phyloP scores from a whole-genome alignment of 306 rosid genomes.

The Clitoria ternatea region DNA sequence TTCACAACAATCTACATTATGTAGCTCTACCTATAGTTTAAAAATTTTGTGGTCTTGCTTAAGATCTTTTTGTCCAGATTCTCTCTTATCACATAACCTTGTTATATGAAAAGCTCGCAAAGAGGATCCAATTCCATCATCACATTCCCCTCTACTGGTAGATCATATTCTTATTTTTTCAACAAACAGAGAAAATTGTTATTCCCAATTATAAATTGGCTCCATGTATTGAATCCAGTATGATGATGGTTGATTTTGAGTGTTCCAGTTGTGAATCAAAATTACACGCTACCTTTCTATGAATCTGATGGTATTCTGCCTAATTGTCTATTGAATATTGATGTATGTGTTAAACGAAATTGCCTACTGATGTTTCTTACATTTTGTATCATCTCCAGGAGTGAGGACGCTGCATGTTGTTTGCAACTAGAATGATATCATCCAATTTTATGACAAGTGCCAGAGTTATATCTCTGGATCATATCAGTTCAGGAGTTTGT shows the following conservation, averaged over 20 bases:
- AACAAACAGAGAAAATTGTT: neutral
- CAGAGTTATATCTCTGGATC: conserved; percentile 26
- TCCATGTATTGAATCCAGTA: neutral
- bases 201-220: neutral
- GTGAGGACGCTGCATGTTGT: conserved; percentile 25
- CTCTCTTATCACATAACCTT: neutral
- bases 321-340: too few species aligned
- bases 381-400: conserved; percentile 25
- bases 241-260: conserved; percentile 3
- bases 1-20: too few species aligned
- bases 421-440: conserved; percentile 28
- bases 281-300: neutral
- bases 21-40: neutral
- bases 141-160: too few species aligned
- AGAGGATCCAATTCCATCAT: too few species aligned
- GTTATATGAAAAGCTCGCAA: neutral
- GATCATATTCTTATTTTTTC: too few species aligned
- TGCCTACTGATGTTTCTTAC: conserved; percentile 3
- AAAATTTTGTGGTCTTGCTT: neutral
- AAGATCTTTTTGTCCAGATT: neutral
- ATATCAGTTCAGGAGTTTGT: conserved; percentile 27
- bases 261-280: neutral
- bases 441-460: conserved; percentile 30
- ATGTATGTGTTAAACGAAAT: too few species aligned
- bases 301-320: neutral